A percentile compares a stretch with the other conserved stretches of the same genome.
Evolutionary conservation across 179 eudicot genomes (phyloP).

Genomic region (Corrigiola litoralis): DNA sequence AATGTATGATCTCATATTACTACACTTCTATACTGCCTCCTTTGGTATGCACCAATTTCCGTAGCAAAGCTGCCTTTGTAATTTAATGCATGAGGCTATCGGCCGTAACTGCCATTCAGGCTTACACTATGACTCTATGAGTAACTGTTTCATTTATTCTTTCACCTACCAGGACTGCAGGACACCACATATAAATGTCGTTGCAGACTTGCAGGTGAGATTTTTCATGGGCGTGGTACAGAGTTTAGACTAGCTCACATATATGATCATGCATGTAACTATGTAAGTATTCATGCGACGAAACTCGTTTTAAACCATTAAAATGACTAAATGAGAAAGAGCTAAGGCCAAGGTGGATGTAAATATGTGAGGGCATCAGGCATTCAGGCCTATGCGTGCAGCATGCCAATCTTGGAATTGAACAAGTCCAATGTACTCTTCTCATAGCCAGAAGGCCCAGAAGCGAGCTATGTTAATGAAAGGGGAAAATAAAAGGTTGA

Average conservation of each 20-base stretch:
- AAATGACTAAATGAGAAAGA: too few species aligned
- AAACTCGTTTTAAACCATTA: too few species aligned
- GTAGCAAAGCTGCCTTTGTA: neutral
- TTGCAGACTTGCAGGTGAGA: neutral
- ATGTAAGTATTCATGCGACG: neutral
- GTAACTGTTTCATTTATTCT: neutral
- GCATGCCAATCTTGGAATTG: too few species aligned
- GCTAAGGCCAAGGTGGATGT: too few species aligned
- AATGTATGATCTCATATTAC: neutral
- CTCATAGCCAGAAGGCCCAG: too few species aligned
- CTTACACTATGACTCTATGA: neutral
- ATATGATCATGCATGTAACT: neutral
- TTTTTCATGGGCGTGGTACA: neutral
- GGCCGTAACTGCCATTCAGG: neutral
- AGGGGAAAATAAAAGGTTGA: too few species aligned
- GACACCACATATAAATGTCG: slow-evolving; percentile 9
- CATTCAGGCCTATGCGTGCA: too few species aligned
- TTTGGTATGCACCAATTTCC: neutral
- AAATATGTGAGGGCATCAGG: too few species aligned
- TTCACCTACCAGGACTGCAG: too few species aligned
- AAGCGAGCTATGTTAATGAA: too few species aligned
- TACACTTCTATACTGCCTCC: neutral
- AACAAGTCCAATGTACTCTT: too few species aligned
- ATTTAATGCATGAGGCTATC: neutral
- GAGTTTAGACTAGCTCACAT: neutral